phyloP scores from a whole-genome alignment of 202 grass and related monocot species.

The Musa balbisiana region DNA sequence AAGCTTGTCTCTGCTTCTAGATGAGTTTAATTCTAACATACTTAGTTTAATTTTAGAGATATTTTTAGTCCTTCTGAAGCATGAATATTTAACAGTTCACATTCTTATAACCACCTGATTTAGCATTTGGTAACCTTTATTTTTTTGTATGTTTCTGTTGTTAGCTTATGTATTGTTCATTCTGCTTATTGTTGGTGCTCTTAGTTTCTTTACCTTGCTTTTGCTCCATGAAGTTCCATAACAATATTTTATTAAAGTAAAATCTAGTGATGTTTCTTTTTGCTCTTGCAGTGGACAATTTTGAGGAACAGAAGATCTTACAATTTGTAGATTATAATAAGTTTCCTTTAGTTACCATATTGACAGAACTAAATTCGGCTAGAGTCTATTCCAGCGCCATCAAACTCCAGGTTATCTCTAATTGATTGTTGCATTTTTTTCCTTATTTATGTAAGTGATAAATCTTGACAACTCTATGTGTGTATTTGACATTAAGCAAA shows the following conservation, averaged over 20 bases:
- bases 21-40: neutral
- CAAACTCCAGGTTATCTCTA: constrained; percentile 64
- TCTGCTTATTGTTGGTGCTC: neutral
- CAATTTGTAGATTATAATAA: constrained; percentile 79
- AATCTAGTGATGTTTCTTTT: neutral
- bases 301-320: constrained; percentile 64
- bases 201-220: neutral
- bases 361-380: constrained; percentile 77
- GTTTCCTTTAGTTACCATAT: constrained; percentile 70
- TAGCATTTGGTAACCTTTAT: neutral
- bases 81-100: neutral
- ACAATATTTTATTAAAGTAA: neutral
- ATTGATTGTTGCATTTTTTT: neutral
- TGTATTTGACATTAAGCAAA: neutral
- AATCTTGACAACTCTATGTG: neutral
- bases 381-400: constrained; percentile 85
- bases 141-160: neutral
- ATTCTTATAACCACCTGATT: neutral
- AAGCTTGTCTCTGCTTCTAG: neutral
- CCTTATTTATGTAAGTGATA: constrained; percentile 7
- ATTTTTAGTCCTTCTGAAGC: neutral
- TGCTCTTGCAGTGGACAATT: constrained; percentile 54
- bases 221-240: neutral
- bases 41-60: neutral
- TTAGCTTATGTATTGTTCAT: neutral